Evolutionary conservation across 768 basidiomycete genomes (phyloP), one percentile per base, ranked within the genome.

Genomic region (Amanita rimosa): DNA sequence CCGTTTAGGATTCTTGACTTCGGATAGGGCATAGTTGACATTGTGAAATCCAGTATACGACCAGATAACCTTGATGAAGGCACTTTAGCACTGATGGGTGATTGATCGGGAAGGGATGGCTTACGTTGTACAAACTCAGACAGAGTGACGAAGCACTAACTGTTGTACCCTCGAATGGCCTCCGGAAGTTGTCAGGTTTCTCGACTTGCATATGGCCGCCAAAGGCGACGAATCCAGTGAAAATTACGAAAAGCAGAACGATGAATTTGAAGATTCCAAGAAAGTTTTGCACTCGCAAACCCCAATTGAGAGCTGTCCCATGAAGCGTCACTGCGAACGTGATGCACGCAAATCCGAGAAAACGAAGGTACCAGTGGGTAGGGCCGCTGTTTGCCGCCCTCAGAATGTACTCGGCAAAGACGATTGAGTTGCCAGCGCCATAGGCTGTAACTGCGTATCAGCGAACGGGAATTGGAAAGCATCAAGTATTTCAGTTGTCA

Each of bases 1-100:
- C 17, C 74, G 70, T 5, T 73, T 63, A 0, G 84, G 85, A 51
- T 85, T 68, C 40, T 71, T 71, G 8, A 83, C 69, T 50, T 86
- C 83, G 1, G 75, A 73, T 10, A 85, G 66, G 0, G 76, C 79
- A 54, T 84, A 85, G 58, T 85, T 84, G 26, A 75, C 79, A 53
- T 81, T 83, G 27, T 72, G 75, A 59, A 78, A 85, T 0, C 84
- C 83, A 33, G 71, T 67, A 56, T 72, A 83, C 1, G 69, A 68
- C 45, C 45, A 39, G 38, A 39, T 19, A 1, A 39, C 38, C 38
- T 39, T 14, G 7, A 26, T 26, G 16, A 3, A 36, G 3, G 13
- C 14, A 6, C 14, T 36, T 36, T 36, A 5, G 1, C 2, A 4
- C 35, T 8, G 1, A 6, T 11, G 6, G 14, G 31, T 24, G 45